Evolutionary conservation across 108 stramenopile genomes (phyloP).

Genomic region (Nannochloropsis oceanica): DNA sequence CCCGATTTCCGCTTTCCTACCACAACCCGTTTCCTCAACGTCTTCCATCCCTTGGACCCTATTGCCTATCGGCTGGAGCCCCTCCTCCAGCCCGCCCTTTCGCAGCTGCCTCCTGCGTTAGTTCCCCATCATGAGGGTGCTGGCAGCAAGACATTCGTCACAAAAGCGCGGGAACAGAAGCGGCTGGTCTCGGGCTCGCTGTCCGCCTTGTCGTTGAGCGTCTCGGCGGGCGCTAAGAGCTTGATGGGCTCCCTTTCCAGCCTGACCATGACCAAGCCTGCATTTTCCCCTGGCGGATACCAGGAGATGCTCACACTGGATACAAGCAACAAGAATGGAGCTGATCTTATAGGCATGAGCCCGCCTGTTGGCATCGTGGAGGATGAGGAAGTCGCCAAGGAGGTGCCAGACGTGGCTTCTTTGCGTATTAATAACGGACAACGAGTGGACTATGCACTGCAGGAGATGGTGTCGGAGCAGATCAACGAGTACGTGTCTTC

Average conservation of each 20-base stretch:
- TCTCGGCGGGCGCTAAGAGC: background rate
- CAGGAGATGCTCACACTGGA: background rate
- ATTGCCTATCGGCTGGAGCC: conserved; percentile 12
- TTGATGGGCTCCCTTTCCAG: background rate
- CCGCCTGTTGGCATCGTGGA: background rate
- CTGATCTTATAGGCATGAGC: too few species aligned
- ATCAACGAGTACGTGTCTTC: background rate
- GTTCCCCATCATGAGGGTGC: conserved; percentile 5
- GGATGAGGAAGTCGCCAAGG: background rate
- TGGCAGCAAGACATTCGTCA: background rate
- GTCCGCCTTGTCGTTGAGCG: background rate
- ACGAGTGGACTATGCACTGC: background rate
- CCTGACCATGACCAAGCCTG: background rate
- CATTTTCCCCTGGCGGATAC: background rate
- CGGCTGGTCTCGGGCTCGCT: background rate
- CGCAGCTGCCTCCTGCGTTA: background rate
- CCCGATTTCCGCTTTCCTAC: background rate
- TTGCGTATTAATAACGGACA: background rate
- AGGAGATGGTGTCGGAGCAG: background rate
- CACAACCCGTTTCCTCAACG: background rate
- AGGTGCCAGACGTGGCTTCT: background rate
- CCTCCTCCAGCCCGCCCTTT: background rate
- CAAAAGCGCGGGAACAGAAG: background rate
- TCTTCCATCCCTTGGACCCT: conserved; percentile 19
- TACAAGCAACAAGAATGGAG: background rate